Conservation (phyloP, 805 yeast genomes). For the Metschnikowia reukaufii region DNA sequence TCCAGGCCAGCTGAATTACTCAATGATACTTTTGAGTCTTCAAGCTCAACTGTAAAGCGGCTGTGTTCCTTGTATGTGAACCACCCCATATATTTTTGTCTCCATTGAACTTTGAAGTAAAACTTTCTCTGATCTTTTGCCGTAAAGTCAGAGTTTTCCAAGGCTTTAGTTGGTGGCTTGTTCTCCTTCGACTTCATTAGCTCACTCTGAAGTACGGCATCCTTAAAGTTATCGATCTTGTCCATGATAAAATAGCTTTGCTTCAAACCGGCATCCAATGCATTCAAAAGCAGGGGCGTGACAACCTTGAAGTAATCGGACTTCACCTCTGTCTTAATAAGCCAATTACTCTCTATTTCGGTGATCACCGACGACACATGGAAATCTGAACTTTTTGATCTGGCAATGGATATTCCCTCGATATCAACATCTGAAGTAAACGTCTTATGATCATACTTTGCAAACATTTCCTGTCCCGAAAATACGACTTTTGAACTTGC, state of each 20-base stretch:
- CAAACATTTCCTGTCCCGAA: background rate
- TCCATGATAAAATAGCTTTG: conserved; percentile 8
- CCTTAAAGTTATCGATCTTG: conserved; percentile 12
- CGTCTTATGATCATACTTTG: conserved; percentile 11
- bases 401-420: conserved; percentile 18
- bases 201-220: background rate
- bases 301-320: conserved; percentile 34
- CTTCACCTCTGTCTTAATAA: conserved; percentile 19
- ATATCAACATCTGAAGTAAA: conserved; percentile 21
- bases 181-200: background rate
- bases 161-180: background rate
- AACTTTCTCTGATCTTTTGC: conserved; percentile 3
- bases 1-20: conserved; percentile 16
- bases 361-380: conserved; percentile 18
- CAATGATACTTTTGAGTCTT: conserved; percentile 30
- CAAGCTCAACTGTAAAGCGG: conserved; percentile 37
- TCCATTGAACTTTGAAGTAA: conserved; percentile 25
- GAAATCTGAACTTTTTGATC: conserved; percentile 30
- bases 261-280: conserved; percentile 19
- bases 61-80: conserved; percentile 33
- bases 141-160: background rate
- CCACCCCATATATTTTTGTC: conserved; percentile 38
- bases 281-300: conserved; percentile 24
- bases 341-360: conserved; percentile 10
- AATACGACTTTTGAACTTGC: conserved; percentile 3